Evolutionary conservation across 306 rosid species (phyloP).

Genomic region (Casuarina equisetifolia): DNA sequence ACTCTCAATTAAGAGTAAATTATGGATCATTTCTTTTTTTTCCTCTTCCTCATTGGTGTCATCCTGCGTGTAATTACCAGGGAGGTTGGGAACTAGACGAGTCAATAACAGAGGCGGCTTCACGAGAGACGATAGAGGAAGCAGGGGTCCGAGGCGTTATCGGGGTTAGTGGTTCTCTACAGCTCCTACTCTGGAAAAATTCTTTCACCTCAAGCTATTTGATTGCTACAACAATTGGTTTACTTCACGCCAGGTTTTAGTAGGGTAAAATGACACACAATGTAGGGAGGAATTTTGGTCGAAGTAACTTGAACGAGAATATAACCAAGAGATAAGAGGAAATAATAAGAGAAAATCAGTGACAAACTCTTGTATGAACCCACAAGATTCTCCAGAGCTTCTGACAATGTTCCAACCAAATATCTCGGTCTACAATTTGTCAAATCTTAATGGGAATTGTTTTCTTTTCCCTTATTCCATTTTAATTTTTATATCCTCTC

Average conservation of each 20-base stretch:
- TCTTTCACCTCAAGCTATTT: neutral
- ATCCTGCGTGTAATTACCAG: slow-evolving; percentile 27
- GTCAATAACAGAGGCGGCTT: slow-evolving; percentile 83
- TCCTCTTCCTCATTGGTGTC: neutral
- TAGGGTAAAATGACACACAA: neutral
- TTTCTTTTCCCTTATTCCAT: too few species aligned
- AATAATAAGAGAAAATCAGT: too few species aligned
- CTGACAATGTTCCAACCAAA: too few species aligned
- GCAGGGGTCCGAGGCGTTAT: slow-evolving; percentile 86
- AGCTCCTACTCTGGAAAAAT: neutral
- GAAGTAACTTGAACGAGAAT: neutral
- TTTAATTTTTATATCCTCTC: too few species aligned
- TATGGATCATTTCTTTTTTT: neutral
- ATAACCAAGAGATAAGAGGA: neutral
- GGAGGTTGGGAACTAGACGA: slow-evolving; percentile 97
- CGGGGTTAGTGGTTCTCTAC: slow-evolving; percentile 43
- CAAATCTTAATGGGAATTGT: too few species aligned
- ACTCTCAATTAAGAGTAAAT: neutral
- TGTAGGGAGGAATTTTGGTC: neutral
- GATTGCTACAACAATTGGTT: neutral
- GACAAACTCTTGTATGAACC: too few species aligned
- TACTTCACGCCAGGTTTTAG: neutral
- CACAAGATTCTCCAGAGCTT: too few species aligned
- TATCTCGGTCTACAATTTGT: too few species aligned
- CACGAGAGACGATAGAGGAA: slow-evolving; percentile 83